Evolutionary conservation across 225 moss, liverwort and hornwort genomes (phyloP).

Genomic region (Bryum argenteum): DNA sequence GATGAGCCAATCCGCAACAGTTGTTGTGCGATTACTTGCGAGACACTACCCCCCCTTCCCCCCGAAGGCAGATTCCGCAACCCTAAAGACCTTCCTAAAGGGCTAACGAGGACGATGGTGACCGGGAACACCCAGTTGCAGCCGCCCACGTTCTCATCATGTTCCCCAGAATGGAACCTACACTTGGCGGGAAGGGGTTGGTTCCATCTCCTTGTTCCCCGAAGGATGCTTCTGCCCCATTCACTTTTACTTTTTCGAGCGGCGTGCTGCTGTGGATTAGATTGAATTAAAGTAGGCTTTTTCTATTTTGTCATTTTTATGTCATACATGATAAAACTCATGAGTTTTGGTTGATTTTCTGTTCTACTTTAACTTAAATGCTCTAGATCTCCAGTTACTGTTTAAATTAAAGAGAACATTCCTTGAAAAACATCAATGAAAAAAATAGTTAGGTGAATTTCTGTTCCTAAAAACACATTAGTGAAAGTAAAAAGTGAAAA

Average conservation of each 20-base stretch:
- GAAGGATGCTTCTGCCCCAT: background rate
- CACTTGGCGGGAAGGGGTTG: conserved; percentile 7
- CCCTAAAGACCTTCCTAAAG: conserved; percentile 32
- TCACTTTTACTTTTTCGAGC: background rate
- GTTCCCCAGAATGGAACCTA: rapidly evolving
- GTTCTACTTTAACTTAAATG: no score
- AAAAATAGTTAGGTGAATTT: no score
- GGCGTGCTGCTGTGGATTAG: background rate
- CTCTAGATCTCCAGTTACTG: no score
- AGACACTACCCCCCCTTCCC: background rate
- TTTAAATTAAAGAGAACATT: no score
- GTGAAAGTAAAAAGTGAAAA: no score
- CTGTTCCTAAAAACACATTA: no score
- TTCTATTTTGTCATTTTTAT: no score
- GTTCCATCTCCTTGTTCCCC: background rate
- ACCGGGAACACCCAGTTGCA: conserved; percentile 27
- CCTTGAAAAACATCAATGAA: no score
- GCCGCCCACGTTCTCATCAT: conserved; percentile 15
- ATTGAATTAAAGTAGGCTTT: background rate
- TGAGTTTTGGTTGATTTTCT: no score
- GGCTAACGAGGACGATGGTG: background rate
- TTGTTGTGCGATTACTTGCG: background rate
- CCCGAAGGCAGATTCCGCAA: background rate
- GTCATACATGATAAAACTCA: no score
- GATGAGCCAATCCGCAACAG: no score